These are phyloP conservation scores for Rhizopogon vinicolor DNA, from an alignment of 768 basidiomycete species.

Conservation along the genomic window DNA sequence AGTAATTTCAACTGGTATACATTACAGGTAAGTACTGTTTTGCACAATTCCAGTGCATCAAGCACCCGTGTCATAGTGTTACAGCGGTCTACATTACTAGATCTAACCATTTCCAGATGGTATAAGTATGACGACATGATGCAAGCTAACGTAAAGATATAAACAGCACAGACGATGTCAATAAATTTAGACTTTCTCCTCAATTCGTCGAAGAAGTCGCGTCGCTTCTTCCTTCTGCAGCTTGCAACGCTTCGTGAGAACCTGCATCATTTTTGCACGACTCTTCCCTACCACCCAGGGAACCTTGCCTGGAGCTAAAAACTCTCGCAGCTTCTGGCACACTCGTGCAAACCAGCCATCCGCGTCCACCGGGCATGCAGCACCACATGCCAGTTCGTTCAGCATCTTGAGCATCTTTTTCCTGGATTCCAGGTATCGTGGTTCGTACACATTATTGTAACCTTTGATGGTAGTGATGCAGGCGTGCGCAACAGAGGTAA, in stretches of 20 bases:
- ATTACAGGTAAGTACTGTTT: background rate
- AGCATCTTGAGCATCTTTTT: constrained; percentile 18
- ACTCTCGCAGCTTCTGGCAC: background rate
- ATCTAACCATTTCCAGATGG: no score
- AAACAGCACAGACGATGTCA: no score
- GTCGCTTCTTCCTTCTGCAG: constrained; percentile 15
- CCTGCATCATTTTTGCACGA: constrained; percentile 1
- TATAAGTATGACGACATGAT: no score
- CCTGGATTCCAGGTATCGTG: constrained; percentile 15
- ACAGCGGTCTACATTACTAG: no score
- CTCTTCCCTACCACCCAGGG: background rate
- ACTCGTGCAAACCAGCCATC: background rate
- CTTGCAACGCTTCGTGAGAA: constrained; percentile 23
- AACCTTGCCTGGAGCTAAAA: background rate
- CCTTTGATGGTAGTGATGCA: constrained; percentile 22
- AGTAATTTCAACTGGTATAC: no score
- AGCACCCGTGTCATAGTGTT: no score
- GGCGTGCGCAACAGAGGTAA: constrained; percentile 24
- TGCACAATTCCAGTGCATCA: no score
- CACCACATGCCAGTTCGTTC: background rate
- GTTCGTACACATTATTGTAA: background rate
- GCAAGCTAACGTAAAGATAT: no score
- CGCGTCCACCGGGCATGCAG: background rate
- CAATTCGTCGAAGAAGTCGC: constrained; percentile 16
- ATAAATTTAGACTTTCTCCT: background rate